Percentiles rank a stretch among this genome's conserved stretches.
Evolutionary conservation across 345 rosid species (phyloP).

Genomic region (Populus tremula): DNA sequence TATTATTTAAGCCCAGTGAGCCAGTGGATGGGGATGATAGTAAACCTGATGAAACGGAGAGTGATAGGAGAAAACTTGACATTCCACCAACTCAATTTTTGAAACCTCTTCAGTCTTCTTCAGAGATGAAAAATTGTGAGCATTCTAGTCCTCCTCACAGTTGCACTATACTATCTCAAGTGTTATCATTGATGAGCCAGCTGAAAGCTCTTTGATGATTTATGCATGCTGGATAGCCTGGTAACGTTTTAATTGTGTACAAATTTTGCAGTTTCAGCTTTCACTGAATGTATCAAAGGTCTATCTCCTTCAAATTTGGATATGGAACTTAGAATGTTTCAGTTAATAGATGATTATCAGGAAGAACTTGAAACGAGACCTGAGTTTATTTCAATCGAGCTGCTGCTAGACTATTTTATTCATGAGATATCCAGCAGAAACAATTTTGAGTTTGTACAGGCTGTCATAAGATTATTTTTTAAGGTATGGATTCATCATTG

Average conservation of each 20-base stretch:
- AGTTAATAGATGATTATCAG: constrained; percentile 70
- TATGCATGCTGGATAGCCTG: not conserved
- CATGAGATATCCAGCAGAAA: constrained; percentile 62
- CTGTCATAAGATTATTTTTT: constrained; percentile 69
- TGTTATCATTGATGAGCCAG: constrained; percentile 1
- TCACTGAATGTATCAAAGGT: constrained; percentile 78
- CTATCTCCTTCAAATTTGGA: constrained; percentile 86
- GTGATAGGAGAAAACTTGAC: constrained; percentile 33
- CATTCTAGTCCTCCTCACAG: constrained; percentile 2
- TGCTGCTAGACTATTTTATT: constrained; percentile 77
- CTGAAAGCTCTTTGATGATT: not conserved
- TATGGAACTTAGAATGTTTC: constrained; percentile 86
- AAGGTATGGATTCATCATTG: constrained; percentile 51
- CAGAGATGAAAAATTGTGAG: constrained; percentile 60
- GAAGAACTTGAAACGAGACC: constrained; percentile 61
- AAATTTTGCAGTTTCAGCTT: constrained; percentile 55
- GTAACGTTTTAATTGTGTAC: constrained; percentile 17
- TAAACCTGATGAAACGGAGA: constrained; percentile 31
- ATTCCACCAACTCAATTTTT: constrained; percentile 44
- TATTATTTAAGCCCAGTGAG: constrained; percentile 63
- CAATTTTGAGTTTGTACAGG: constrained; percentile 91
- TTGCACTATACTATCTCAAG: not conserved
- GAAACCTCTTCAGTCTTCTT: constrained; percentile 57
- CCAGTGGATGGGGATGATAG: constrained; percentile 33
- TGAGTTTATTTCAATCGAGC: constrained; percentile 58